Percentiles rank a stretch among this genome's conserved stretches.
Conservation (phyloP, 2,329 filamentous ascomycete genomes). For the Aspergillus caelatus region DNA sequence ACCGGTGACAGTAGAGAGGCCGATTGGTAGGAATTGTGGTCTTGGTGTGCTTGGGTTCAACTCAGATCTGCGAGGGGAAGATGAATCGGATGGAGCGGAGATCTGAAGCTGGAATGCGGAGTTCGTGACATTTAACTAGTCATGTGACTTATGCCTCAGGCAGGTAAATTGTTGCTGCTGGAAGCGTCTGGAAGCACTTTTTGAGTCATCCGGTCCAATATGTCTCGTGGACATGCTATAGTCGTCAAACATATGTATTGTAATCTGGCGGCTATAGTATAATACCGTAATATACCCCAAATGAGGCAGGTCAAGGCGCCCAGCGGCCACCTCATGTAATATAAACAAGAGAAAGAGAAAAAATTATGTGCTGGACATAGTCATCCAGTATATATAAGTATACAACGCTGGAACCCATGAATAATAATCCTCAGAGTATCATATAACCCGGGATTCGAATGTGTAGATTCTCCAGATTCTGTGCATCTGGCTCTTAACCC, state of each 20-base stretch:
- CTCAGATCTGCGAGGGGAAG: not conserved
- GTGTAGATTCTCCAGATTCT: constrained; percentile 30
- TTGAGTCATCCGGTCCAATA: not conserved
- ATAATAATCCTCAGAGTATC: not conserved
- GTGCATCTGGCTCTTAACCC: constrained; percentile 27
- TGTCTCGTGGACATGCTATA: not conserved
- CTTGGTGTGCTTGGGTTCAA: not conserved
- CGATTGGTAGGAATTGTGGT: not conserved
- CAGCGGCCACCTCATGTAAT: not conserved
- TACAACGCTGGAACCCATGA: not conserved
- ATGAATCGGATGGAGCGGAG: not conserved
- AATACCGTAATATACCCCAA: not conserved
- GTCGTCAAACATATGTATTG: not conserved
- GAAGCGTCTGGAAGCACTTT: not conserved
- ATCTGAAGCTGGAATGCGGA: constrained; percentile 9
- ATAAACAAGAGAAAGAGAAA: not conserved
- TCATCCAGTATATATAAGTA: not conserved
- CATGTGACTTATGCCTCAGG: constrained; percentile 10
- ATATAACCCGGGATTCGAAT: constrained; percentile 1
- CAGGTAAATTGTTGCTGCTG: not conserved
- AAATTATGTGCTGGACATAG: not conserved
- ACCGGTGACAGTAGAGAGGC: not conserved
- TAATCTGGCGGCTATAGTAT: not conserved
- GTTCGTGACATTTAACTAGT: not conserved
- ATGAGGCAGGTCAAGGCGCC: not conserved